A percentile compares a stretch with the other conserved stretches of the same genome.
Evolutionary conservation across 2,329 filamentous ascomycete species (phyloP).

Genomic region (Talaromyces sp.): DNA sequence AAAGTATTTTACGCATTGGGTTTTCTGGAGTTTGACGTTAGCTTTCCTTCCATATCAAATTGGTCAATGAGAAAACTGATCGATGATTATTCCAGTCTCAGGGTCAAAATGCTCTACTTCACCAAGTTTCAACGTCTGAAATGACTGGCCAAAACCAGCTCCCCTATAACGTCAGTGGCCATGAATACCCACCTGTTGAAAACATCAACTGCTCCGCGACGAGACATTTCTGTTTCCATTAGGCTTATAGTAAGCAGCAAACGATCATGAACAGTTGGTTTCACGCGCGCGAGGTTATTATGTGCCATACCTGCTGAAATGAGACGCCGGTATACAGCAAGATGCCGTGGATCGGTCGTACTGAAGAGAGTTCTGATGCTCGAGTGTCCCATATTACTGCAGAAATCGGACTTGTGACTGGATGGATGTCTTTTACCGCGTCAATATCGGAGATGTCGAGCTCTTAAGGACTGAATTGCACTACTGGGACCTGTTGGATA

Average conservation of each 20-base stretch:
- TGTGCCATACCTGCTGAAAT: constrained; percentile 32
- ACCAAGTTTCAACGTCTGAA: constrained; percentile 48
- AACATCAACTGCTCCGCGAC: constrained; percentile 39
- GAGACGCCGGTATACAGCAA: constrained; percentile 40
- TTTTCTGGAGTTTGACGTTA: constrained; percentile 29
- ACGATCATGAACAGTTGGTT: constrained; percentile 38
- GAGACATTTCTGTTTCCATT: constrained; percentile 44
- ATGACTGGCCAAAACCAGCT: constrained; percentile 54
- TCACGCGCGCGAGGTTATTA: constrained; percentile 25
- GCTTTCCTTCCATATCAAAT: background rate
- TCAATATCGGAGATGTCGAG: constrained; percentile 37
- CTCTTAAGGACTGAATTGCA: constrained; percentile 25
- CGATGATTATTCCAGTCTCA: background rate
- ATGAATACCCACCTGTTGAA: constrained; percentile 53
- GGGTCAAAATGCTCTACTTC: constrained; percentile 31
- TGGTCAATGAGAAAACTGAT: background rate
- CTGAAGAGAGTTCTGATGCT: constrained; percentile 36
- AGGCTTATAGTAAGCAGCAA: constrained; percentile 38
- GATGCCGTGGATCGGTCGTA: constrained; percentile 36
- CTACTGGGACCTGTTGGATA: constrained; percentile 26
- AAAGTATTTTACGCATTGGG: constrained; percentile 40
- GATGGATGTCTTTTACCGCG: constrained; percentile 32
- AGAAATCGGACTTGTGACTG: constrained; percentile 32
- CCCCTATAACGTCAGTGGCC: constrained; percentile 51
- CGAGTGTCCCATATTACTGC: constrained; percentile 20